A percentile compares a stretch with the other conserved stretches of the same genome.
Conservation (phyloP, 2,329 filamentous ascomycete species). For the Dothideomycetidae sp. region DNA sequence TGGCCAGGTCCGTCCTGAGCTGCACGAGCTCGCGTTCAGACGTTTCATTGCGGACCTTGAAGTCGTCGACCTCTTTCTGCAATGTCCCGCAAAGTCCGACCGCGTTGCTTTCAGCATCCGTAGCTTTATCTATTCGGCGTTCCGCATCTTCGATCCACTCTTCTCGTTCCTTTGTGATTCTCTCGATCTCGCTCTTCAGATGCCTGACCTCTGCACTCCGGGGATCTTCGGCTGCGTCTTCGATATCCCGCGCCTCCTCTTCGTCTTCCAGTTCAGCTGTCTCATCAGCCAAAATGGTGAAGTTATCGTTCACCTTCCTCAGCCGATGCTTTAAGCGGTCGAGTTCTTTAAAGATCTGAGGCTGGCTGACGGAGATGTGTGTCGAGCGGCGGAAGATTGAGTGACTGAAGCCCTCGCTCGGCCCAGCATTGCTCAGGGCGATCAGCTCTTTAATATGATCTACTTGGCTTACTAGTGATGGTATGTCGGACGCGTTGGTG, state of each 20-base stretch:
- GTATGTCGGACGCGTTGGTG: slow-evolving; percentile 1
- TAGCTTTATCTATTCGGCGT: slow-evolving; percentile 20
- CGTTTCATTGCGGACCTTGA: slow-evolving; percentile 12
- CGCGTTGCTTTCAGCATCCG: slow-evolving; percentile 19
- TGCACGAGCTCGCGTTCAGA: slow-evolving; percentile 8
- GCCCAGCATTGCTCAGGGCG: slow-evolving; percentile 9
- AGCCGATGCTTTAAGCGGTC: slow-evolving; percentile 12
- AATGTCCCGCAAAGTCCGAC: slow-evolving; percentile 10
- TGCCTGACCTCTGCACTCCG: slow-evolving; percentile 10
- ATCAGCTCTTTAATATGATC: slow-evolving; percentile 15
- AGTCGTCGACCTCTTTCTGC: slow-evolving; percentile 13
- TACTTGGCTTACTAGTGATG: slow-evolving; percentile 10
- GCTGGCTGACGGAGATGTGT: slow-evolving; percentile 11
- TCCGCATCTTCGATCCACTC: slow-evolving; percentile 23
- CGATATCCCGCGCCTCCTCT: slow-evolving; percentile 7
- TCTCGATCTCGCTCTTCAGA: slow-evolving; percentile 11
- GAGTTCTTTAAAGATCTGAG: slow-evolving; percentile 13
- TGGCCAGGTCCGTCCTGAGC: slow-evolving; percentile 4
- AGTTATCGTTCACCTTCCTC: slow-evolving; percentile 5
- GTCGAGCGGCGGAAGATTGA: slow-evolving; percentile 13
- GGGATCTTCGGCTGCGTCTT: slow-evolving; percentile 7
- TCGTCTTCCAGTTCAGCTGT: slow-evolving; percentile 9
- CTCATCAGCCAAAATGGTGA: slow-evolving; percentile 4
- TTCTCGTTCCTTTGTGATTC: slow-evolving; percentile 19
- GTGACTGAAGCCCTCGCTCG: slow-evolving; percentile 11